Conservation (phyloP, 192 early-diverging fungal genomes). For the Coemansia umbellata region DNA sequence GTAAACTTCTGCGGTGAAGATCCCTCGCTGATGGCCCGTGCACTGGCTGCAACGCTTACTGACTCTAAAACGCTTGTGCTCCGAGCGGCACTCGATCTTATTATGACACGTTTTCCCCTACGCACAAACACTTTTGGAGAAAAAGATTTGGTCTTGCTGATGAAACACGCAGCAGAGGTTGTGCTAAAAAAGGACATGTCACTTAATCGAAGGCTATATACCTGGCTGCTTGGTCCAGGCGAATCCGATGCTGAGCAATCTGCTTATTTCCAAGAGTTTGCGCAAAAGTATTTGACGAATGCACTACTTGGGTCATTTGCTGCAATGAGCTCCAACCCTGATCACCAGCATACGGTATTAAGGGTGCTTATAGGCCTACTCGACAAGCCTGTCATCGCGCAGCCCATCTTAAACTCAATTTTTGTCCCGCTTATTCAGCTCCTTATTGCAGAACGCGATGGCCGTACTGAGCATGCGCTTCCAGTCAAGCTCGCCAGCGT, state of each 20-base stretch:
- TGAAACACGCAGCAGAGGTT: slow-evolving; percentile 70
- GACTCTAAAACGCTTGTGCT: slow-evolving; percentile 81
- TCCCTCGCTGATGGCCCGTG: slow-evolving; percentile 66
- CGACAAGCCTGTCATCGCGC: slow-evolving; percentile 80
- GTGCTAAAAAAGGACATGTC: slow-evolving; percentile 92
- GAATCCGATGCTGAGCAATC: slow-evolving; percentile 52
- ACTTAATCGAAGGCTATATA: slow-evolving; percentile 85
- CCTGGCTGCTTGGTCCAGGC: slow-evolving; percentile 74
- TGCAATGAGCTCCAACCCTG: slow-evolving; percentile 14
- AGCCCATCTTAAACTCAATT: slow-evolving; percentile 66
- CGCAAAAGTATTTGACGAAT: slow-evolving; percentile 51
- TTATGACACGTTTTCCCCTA: slow-evolving; percentile 56
- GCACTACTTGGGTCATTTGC: slow-evolving; percentile 59
- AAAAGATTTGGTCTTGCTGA: slow-evolving; percentile 64
- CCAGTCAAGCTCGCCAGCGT: slow-evolving; percentile 66
- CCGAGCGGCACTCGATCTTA: slow-evolving; percentile 76
- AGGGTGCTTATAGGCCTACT: slow-evolving; percentile 80
- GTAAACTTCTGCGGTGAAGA: slow-evolving; percentile 69
- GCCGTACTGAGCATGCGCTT: slow-evolving; percentile 8
- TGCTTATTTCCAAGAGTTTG: slow-evolving; percentile 54
- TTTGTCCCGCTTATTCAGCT: slow-evolving; percentile 70
- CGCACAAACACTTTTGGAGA: slow-evolving; percentile 53
- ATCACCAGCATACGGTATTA: slow-evolving; percentile 57
- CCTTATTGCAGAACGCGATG: slow-evolving; percentile 53
- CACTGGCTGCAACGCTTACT: slow-evolving; percentile 64